Evolutionary conservation across 1,139 yeast genomes (phyloP), one percentile per base, ranked within the genome.

Genomic region (Kluyveromyces sp.): DNA sequence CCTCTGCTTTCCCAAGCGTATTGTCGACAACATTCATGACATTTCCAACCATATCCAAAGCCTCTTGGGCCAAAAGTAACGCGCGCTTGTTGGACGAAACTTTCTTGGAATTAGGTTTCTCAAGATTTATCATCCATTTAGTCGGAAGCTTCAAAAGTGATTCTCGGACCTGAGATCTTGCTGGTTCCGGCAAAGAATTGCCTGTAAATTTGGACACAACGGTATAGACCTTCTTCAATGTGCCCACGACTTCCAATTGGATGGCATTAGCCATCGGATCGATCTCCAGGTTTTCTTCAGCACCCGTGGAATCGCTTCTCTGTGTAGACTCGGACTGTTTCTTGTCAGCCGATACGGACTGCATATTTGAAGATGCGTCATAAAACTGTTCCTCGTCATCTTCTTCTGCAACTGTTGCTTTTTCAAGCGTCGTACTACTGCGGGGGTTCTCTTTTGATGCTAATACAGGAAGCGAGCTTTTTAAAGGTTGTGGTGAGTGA

Each of bases 181-280:
- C 94, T 1, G 96, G 95, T 57, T 84, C 87, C 3, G 88, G 84
- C 33, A 82, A 61, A 2, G 86, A 76, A 47, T 72, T 75, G 0
- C 87, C 86, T 0, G 86, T 85, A 55, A 87, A 87, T 52, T 84
- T 85, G 4, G 96, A 85, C 12, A 92, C 83, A 33, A 92, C 78
- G 36, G 80, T 78, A 35, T 89, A 88, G 42, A 89, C 87, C 60
- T 88, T 89, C 61, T 87, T 85, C 20, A 92, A 89, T 0, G 96
- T 92, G 3, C 84, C 75, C 7, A 89, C 81, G 33, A 92, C 86
- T 56, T 92, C 98, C 49, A 80, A 77, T 54, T 85, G 84, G 37
- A 92, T 72, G 47, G 78, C 74, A 6, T 60, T 59, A 9, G 61
- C 53, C 20, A 50, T 65, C 29, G 67, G 67, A 30, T 65, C 66